These are phyloP conservation scores for Colletotrichum chlorophyti DNA, from an alignment of 2,329 filamentous ascomycete species.

Conservation along the genomic window DNA sequence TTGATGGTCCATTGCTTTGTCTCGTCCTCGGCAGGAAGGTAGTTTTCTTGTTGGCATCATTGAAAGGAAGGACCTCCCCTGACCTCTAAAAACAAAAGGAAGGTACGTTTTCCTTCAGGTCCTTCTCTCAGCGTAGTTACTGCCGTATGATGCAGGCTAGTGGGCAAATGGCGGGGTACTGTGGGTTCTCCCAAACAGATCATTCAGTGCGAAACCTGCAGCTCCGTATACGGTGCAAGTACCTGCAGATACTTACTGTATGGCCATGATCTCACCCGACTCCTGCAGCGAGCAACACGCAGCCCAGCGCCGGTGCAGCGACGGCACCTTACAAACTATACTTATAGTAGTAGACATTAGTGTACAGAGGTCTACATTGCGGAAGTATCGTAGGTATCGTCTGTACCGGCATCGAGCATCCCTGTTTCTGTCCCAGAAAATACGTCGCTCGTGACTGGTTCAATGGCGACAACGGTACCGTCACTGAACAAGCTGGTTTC, in stretches of 20 bases:
- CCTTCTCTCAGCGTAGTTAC: constrained; percentile 2
- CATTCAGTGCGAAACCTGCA: too few species aligned
- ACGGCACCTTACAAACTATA: neutral
- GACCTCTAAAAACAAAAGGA: constrained; percentile 1
- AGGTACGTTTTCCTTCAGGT: neutral
- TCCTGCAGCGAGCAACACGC: neutral
- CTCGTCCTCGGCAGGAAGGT: constrained; percentile 4
- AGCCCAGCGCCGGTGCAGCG: neutral
- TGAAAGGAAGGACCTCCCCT: constrained; percentile 19
- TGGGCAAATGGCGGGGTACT: constrained; percentile 26
- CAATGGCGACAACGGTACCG: constrained; percentile 19
- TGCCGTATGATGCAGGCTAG: constrained; percentile 25
- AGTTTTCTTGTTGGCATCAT: neutral
- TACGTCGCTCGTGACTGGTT: constrained; percentile 28
- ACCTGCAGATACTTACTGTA: neutral
- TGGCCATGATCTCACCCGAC: neutral
- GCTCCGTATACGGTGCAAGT: neutral
- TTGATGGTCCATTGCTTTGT: constrained; percentile 1
- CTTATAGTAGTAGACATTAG: too few species aligned
- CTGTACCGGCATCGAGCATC: constrained; percentile 26
- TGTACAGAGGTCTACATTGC: too few species aligned
- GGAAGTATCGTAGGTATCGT: too few species aligned
- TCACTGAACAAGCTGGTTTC: constrained; percentile 29
- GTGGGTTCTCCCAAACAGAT: constrained; percentile 9
- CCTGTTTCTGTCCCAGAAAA: constrained; percentile 16